These are phyloP conservation scores for Candida xyloterini DNA, from an alignment of 805 yeast species.

Conservation along the genomic window DNA sequence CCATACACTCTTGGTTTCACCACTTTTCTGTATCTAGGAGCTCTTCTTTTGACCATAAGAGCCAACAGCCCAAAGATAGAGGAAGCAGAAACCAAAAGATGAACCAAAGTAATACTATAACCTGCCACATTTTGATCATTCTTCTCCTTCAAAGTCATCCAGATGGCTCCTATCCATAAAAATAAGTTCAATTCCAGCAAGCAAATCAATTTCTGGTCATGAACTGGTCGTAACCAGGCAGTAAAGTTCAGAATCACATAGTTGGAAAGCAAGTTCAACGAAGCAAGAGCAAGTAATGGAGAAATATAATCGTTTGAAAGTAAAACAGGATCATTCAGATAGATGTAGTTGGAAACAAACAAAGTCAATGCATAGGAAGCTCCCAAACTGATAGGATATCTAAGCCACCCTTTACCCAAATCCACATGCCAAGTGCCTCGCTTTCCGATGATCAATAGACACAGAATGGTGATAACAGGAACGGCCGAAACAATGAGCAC, in stretches of 20 bases:
- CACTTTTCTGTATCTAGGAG: constrained; percentile 19
- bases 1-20: constrained; percentile 24
- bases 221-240: constrained; percentile 44
- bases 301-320: constrained; percentile 48
- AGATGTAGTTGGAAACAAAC: constrained; percentile 39
- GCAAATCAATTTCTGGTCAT: constrained; percentile 58
- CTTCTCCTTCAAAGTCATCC: constrained; percentile 48
- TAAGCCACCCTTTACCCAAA: constrained; percentile 42
- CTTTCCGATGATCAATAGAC: constrained; percentile 45
- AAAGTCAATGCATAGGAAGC: constrained; percentile 41
- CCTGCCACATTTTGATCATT: constrained; percentile 53
- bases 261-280: constrained; percentile 51
- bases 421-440: constrained; percentile 47
- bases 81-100: constrained; percentile 44
- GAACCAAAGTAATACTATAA: constrained; percentile 45
- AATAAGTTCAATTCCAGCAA: constrained; percentile 52
- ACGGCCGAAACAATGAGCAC: constrained; percentile 47
- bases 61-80: constrained; percentile 52
- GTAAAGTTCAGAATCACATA: constrained; percentile 52
- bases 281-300: constrained; percentile 48
- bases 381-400: constrained; percentile 58
- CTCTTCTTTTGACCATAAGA: constrained; percentile 35
- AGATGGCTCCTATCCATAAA: constrained; percentile 56
- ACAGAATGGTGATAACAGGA: constrained; percentile 50
- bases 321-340: constrained; percentile 44